Conservation (phyloP, 1,284 basidiomycete genomes). For the Veloporphyrellus conicus region DNA sequence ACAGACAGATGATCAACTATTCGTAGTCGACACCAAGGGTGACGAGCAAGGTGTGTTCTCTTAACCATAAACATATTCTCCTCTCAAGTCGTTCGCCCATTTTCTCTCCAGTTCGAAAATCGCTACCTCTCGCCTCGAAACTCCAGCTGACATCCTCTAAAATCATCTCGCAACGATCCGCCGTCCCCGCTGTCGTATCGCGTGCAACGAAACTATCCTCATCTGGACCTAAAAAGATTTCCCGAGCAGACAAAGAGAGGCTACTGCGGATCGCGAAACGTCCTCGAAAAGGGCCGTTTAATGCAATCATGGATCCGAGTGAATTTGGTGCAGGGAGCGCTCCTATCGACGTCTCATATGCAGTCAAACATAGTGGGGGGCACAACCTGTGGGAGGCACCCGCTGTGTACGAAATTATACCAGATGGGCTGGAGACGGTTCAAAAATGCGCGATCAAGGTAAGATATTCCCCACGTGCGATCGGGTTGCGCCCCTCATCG, state of each 20-base stretch:
- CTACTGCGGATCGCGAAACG: conserved; percentile 72
- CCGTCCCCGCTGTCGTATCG: conserved; percentile 77
- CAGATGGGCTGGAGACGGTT: conserved; percentile 44
- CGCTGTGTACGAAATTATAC: conserved; percentile 34
- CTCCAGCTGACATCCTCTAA: conserved; percentile 69
- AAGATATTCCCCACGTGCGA: background rate
- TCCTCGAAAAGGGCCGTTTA: conserved; percentile 64
- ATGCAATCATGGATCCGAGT: conserved; percentile 61
- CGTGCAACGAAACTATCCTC: conserved; percentile 33
- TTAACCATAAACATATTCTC: background rate
- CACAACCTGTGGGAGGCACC: conserved; percentile 68
- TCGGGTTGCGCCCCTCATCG: too few relatives aligned
- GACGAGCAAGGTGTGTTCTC: conserved; percentile 63
- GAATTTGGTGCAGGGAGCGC: conserved; percentile 62
- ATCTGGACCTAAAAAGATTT: conserved; percentile 33
- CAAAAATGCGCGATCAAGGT: conserved; percentile 51
- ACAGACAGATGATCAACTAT: conserved; percentile 68
- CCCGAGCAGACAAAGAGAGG: conserved; percentile 66
- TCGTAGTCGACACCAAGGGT: conserved; percentile 74
- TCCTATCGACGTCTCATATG: conserved; percentile 56
- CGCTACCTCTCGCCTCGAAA: conserved; percentile 52
- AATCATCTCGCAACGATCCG: conserved; percentile 80
- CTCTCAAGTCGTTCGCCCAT: background rate
- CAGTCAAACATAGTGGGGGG: conserved; percentile 64
- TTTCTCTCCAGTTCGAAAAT: conserved; percentile 48